Percentiles rank a stretch among this genome's conserved stretches.
These are phyloP conservation scores for Fusarium begoniae DNA, from an alignment of 2,329 filamentous ascomycete species.

Conservation along the genomic window DNA sequence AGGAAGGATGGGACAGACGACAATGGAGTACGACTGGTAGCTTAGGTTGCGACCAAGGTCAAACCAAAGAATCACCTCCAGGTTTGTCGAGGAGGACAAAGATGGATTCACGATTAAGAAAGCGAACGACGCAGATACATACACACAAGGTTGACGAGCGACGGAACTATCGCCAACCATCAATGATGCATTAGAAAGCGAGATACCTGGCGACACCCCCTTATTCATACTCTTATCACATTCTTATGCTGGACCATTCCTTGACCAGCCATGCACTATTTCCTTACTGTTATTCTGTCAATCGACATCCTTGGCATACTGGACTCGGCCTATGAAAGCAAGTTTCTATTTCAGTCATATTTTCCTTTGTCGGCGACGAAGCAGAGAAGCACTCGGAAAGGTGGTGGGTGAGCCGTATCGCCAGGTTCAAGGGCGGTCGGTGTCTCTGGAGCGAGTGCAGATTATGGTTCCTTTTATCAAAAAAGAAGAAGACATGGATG, in stretches of 20 bases:
- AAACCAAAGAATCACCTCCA: constrained; percentile 17
- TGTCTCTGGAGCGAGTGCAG: constrained; percentile 28
- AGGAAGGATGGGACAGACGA: constrained; percentile 42
- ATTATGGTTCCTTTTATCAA: constrained; percentile 44
- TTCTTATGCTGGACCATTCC: constrained; percentile 29
- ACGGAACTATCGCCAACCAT: constrained; percentile 39
- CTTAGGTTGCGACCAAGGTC: constrained; percentile 42
- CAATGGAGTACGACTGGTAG: constrained; percentile 45
- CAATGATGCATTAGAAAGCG: constrained; percentile 45
- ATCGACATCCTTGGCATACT: constrained; percentile 29
- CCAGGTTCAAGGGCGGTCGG: background rate
- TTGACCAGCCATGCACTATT: constrained; percentile 33
- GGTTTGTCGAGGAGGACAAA: constrained; percentile 28
- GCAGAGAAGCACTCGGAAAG: constrained; percentile 18
- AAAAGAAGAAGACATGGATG: constrained; percentile 50
- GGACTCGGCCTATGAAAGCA: constrained; percentile 34
- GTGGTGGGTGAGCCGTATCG: background rate
- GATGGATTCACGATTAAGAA: constrained; percentile 38
- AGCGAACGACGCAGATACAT: constrained; percentile 33
- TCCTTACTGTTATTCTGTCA: constrained; percentile 25
- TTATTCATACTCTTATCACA: background rate
- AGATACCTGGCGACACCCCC: constrained; percentile 35
- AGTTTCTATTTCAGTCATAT: constrained; percentile 29
- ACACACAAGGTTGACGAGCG: constrained; percentile 37
- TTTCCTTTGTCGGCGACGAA: constrained; percentile 34